Evolutionary conservation across 352 stramenopile species (phyloP), one percentile per base, ranked within the genome.

Genomic region (Chrysophaeum taylorii): DNA sequence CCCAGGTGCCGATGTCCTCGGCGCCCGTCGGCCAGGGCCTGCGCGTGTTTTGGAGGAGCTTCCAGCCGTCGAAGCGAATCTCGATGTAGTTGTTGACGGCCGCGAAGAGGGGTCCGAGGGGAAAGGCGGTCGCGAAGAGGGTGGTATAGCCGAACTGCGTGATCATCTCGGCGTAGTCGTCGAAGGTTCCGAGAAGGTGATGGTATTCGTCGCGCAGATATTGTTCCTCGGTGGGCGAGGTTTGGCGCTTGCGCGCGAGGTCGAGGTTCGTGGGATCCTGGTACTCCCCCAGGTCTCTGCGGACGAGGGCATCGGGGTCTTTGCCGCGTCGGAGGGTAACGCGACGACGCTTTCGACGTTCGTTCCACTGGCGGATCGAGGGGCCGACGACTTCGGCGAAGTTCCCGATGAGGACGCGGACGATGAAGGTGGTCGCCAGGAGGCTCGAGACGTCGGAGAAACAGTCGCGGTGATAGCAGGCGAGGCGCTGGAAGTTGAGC

Each of bases 91-190:
- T 94, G 73, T 94, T 93, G 53, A 94, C 71, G 39, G 93, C 78
- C 38, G 89, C 87, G 52, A 95, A 79, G 7, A 91, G 77, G 35
- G 90, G 86, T 43, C 90, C 91, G 25, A 97, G 75, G 1, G 91
- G 91, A 75, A 95, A 97, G 5, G 87, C 83, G 29, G 89, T 85
- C 0, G 93, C 90, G 75, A 97, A 97, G 29, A 97, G 76, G 61
- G 89, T 96, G 37, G 96, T 85, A 79, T 96, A 97, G 50, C 91
- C 92, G 71, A 95, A 96, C 42, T 87, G 80, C 39, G 90, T 87
- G 2, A 87, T 41, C 27, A 89, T 92, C 76, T 97, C 91, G 39
- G 93, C 88, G 77, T 95, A 97, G 74, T 96, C 89, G 68, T 92
- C 87, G 71, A 94, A 94, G 31, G 87, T 48, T 0, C 75, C 72